Conservation (phyloP, 345 rosid genomes). For the Salix udensis region DNA sequence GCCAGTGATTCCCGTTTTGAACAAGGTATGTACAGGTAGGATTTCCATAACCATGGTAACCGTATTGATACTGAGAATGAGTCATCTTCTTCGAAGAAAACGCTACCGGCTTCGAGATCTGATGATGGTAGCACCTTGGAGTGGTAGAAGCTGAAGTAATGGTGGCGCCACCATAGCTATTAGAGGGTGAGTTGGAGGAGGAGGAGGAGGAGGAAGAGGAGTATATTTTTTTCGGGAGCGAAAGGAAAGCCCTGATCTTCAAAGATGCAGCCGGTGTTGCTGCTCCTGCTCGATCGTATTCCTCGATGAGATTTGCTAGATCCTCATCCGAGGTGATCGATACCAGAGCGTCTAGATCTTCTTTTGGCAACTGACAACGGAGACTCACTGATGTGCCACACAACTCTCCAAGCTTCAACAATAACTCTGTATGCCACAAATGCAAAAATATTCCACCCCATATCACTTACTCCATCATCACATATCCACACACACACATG, state of each 20-base stretch:
- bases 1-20: slow-evolving; percentile 63
- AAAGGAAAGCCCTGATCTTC: slow-evolving; percentile 82
- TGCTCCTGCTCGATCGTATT: slow-evolving; percentile 56
- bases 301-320: slow-evolving; percentile 78
- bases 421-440: slow-evolving; percentile 52
- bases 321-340: slow-evolving; percentile 83
- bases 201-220: slow-evolving; percentile 19
- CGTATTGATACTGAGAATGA: slow-evolving; percentile 21
- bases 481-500: neutral
- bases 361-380: slow-evolving; percentile 86
- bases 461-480: neutral
- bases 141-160: slow-evolving; percentile 13
- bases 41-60: slow-evolving; percentile 45
- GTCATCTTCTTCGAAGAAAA: slow-evolving; percentile 21
- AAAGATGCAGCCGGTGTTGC: slow-evolving; percentile 14
- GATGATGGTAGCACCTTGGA: slow-evolving; percentile 32
- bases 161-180: slow-evolving; percentile 9
- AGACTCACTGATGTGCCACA: slow-evolving; percentile 50
- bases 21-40: slow-evolving; percentile 47
- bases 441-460: neutral
- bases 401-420: slow-evolving; percentile 62
- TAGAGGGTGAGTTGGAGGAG: slow-evolving; percentile 39
- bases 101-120: slow-evolving; percentile 24
- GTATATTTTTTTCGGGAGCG: slow-evolving; percentile 40
- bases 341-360: slow-evolving; percentile 83